phyloP scores from a whole-genome alignment of 345 rosid species.

The Toxicodendron radicans region DNA sequence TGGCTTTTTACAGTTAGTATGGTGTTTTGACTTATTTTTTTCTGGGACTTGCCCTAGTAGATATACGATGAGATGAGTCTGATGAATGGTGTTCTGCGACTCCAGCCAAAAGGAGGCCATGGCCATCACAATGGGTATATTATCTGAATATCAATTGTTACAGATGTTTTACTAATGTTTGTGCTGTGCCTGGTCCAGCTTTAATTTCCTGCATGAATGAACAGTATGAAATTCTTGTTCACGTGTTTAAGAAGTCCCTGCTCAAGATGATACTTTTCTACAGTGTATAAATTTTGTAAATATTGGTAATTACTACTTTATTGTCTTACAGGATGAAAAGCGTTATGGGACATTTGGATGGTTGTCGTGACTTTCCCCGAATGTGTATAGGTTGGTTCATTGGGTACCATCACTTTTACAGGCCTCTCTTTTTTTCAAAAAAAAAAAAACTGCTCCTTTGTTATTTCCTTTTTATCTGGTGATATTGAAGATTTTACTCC shows the following conservation, averaged over 20 bases:
- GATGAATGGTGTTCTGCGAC: slow-evolving; percentile 86
- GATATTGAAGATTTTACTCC: background rate
- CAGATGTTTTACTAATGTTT: background rate
- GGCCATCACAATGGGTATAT: slow-evolving; percentile 89
- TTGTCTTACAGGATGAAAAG: slow-evolving; percentile 65
- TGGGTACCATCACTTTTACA: background rate
- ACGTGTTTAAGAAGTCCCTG: background rate
- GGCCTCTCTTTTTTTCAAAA: background rate
- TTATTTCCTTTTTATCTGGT: background rate
- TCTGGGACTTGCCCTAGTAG: slow-evolving; percentile 38
- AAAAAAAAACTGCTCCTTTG: background rate
- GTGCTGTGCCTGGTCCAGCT: background rate
- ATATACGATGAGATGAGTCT: slow-evolving; percentile 85
- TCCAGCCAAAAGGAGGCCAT: slow-evolving; percentile 87
- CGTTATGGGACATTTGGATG: slow-evolving; percentile 74
- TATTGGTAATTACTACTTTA: slow-evolving; percentile 1
- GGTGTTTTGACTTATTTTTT: background rate
- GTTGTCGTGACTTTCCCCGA: slow-evolving; percentile 72
- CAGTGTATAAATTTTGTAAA: background rate
- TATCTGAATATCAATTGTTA: slow-evolving; percentile 6
- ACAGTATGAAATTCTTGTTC: background rate
- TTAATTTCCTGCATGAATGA: background rate
- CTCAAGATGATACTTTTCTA: background rate
- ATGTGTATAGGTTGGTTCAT: slow-evolving; percentile 60
- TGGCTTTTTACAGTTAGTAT: background rate